These are phyloP conservation scores for Lolium multiflorum DNA, from an alignment of 176 grass and related monocot genomes.

Conservation along the genomic window DNA sequence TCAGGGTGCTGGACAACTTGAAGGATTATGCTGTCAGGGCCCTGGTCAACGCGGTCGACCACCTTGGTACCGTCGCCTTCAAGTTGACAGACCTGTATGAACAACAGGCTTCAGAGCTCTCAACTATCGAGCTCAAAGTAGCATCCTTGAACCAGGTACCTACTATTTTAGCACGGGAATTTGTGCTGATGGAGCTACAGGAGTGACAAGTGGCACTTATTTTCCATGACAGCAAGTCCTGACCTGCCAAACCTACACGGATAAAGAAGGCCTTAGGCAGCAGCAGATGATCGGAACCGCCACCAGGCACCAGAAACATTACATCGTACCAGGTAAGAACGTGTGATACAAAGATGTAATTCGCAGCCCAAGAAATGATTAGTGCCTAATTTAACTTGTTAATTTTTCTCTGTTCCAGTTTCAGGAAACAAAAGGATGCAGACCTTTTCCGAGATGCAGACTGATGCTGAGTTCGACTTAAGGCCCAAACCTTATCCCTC, in stretches of 20 bases:
- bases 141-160: conserved; percentile 82
- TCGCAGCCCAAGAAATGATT: conserved; percentile 16
- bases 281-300: conserved; percentile 64
- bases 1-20: conserved; percentile 93
- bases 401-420: conserved; percentile 50
- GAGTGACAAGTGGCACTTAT: conserved; percentile 33
- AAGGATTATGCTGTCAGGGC: conserved; percentile 97
- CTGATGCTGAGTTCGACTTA: conserved; percentile 52
- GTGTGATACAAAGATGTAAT: conserved; percentile 29
- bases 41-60: conserved; percentile 95
- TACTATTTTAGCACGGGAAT: conserved; percentile 15
- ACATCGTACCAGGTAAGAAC: conserved; percentile 77
- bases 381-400: conserved; percentile 30
- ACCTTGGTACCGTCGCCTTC: conserved; percentile 91
- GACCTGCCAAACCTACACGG: conserved; percentile 86
- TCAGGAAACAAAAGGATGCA: conserved; percentile 57
- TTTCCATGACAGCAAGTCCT: conserved; percentile 64
- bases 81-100: conserved; percentile 90
- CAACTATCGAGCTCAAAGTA: conserved; percentile 76
- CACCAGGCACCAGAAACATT: conserved; percentile 85
- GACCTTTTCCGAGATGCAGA: conserved; percentile 55
- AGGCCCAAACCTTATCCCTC: conserved; percentile 66
- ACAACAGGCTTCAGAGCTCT: conserved; percentile 52
- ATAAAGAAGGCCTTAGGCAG: conserved; percentile 93
- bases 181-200: background rate